phyloP scores from a whole-genome alignment of 352 stramenopile genomes.

The Phytopythium chamaehyphon region DNA sequence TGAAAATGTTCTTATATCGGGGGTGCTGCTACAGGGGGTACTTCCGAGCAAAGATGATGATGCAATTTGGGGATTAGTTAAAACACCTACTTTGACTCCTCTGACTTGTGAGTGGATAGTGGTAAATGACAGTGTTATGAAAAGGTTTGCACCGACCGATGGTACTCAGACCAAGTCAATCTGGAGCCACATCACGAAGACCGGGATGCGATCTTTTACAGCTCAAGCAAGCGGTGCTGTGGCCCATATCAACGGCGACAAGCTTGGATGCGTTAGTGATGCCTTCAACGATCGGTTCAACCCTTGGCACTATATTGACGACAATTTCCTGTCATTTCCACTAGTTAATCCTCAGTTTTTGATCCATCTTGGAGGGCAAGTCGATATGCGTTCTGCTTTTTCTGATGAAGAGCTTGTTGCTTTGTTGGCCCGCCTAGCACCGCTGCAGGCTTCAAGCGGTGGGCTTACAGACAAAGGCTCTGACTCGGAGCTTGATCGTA shows the following conservation, averaged over 20 bases:
- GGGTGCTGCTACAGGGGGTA: no score
- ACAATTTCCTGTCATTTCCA: conserved; percentile 47
- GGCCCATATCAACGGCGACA: conserved; percentile 32
- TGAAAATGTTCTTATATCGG: no score
- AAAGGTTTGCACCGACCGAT: no score
- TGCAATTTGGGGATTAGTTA: conserved; percentile 20
- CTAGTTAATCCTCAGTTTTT: conserved; percentile 41
- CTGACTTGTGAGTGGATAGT: conserved; percentile 54
- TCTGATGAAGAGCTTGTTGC: conserved; percentile 27
- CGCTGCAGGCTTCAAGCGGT: conserved; percentile 6
- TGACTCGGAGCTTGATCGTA: conserved; percentile 9
- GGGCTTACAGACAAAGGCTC: conserved; percentile 10
- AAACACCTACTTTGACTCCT: conserved; percentile 29
- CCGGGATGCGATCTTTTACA: conserved; percentile 31
- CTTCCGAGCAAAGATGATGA: conserved; percentile 7
- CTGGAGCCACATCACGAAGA: conserved; percentile 39
- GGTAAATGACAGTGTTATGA: conserved; percentile 32
- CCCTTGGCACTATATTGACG: conserved; percentile 60
- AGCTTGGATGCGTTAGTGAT: conserved; percentile 31
- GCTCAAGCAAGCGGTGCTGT: conserved; percentile 24
- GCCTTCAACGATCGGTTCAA: conserved; percentile 35
- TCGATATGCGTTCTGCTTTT: conserved; percentile 47
- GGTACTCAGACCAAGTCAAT: conserved; percentile 4
- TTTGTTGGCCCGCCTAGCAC: conserved; percentile 20
- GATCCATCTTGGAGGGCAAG: conserved; percentile 59